Evolutionary conservation across 1,139 yeast species (phyloP).

Genomic region (Blastobotrys apis): DNA sequence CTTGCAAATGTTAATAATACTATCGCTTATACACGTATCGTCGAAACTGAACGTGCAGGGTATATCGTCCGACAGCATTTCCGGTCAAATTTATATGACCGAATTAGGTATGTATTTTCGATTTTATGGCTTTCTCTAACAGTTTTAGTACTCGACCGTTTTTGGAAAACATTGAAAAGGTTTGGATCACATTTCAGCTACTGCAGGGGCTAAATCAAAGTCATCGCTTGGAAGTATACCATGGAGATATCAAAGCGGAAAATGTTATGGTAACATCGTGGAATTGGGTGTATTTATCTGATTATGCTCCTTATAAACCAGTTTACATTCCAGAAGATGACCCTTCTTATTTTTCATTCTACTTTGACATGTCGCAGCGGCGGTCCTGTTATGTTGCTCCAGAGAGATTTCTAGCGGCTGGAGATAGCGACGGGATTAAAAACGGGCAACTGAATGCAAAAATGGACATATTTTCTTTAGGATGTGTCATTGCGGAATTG

Average conservation of each 20-base stretch:
- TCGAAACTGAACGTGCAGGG: constrained; percentile 91
- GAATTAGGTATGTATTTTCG: constrained; percentile 40
- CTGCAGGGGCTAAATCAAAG: constrained; percentile 56
- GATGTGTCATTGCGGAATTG: constrained; percentile 89
- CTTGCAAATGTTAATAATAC: constrained; percentile 49
- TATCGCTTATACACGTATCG: constrained; percentile 64
- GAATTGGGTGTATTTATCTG: constrained; percentile 81
- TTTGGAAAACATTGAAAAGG: constrained; percentile 72
- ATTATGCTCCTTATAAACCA: constrained; percentile 85
- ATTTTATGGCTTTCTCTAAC: not conserved
- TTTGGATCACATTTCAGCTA: constrained; percentile 80
- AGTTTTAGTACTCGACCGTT: constrained; percentile 68
- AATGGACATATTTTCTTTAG: constrained; percentile 88
- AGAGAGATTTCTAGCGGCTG: constrained; percentile 61
- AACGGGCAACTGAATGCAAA: constrained; percentile 49
- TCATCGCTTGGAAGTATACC: constrained; percentile 60
- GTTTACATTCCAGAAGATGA: constrained; percentile 84
- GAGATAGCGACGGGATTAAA: constrained; percentile 30
- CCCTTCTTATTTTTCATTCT: constrained; percentile 90
- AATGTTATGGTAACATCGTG: constrained; percentile 83
- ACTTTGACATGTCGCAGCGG: constrained; percentile 84
- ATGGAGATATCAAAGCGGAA: constrained; percentile 91
- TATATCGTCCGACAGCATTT: constrained; percentile 80
- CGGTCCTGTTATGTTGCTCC: constrained; percentile 92
- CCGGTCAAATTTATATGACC: constrained; percentile 74